phyloP scores from a whole-genome alignment of 192 early-diverging fungal species.

The Lunasporangiospora selenospora region DNA sequence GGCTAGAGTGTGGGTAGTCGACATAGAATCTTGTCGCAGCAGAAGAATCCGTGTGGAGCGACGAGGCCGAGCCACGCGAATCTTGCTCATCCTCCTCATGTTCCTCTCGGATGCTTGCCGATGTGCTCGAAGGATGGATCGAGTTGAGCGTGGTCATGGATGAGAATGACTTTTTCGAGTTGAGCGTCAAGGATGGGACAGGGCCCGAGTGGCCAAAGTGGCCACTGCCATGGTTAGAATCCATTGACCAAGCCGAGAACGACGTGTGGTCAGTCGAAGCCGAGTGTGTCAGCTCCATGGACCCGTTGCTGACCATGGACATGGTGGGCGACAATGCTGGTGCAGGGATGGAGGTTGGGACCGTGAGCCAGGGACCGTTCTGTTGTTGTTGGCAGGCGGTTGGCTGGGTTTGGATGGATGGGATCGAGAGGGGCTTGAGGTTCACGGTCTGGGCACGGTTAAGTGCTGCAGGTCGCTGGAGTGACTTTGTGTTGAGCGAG shows the following conservation, averaged over 20 bases:
- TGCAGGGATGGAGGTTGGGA: constrained; percentile 11
- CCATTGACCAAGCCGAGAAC: constrained; percentile 18
- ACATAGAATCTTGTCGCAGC: too few species aligned
- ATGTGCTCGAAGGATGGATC: background rate
- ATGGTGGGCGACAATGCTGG: constrained; percentile 10
- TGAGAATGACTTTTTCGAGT: constrained; percentile 20
- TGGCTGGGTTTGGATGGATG: background rate
- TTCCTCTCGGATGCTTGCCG: constrained; percentile 19
- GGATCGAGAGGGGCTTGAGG: constrained; percentile 25
- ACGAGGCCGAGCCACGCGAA: too few species aligned
- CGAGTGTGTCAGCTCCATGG: constrained; percentile 38
- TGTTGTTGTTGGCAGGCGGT: constrained; percentile 12
- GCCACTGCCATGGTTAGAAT: background rate
- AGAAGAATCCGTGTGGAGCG: too few species aligned
- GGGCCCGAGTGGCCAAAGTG: background rate
- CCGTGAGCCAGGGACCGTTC: constrained; percentile 26
- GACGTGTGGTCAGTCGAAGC: constrained; percentile 27
- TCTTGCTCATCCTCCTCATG: constrained; percentile 6
- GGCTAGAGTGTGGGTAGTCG: too few species aligned
- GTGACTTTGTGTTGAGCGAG: constrained; percentile 49
- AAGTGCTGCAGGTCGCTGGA: constrained; percentile 25
- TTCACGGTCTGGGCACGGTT: constrained; percentile 26
- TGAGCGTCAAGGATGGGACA: constrained; percentile 9
- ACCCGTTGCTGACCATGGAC: constrained; percentile 25
- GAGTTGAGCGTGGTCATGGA: constrained; percentile 29